A percentile compares a stretch with the other conserved stretches of the same genome.
Evolutionary conservation across 768 basidiomycete species (phyloP).

Genomic region (Leccinum variicolor): DNA sequence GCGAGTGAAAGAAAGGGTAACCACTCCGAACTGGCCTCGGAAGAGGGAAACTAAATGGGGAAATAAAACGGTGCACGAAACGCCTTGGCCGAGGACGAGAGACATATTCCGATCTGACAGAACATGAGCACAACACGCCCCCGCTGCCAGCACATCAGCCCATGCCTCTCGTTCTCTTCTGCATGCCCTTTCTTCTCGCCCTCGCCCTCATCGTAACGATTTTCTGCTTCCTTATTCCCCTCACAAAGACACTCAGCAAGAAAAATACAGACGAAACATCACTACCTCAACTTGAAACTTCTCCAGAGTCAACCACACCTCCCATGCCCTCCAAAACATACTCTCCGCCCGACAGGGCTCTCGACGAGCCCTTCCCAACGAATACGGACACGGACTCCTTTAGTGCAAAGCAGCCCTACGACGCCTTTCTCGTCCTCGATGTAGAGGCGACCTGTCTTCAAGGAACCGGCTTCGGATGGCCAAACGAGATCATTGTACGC

Average conservation of each 20-base stretch:
- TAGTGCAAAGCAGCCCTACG: slow-evolving; percentile 49
- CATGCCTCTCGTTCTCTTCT: slow-evolving; percentile 7
- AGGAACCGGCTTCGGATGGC: slow-evolving; percentile 71
- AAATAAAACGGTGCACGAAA: slow-evolving; percentile 3
- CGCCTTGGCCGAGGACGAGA: background rate
- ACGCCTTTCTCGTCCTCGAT: slow-evolving; percentile 84
- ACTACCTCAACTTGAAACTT: background rate
- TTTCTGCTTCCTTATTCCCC: slow-evolving; percentile 1
- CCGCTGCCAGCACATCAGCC: slow-evolving; percentile 1
- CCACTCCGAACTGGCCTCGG: background rate
- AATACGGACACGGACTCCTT: slow-evolving; percentile 10
- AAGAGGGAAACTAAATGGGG: slow-evolving; percentile 7
- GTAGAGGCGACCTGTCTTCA: slow-evolving; percentile 80
- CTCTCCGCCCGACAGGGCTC: slow-evolving; percentile 4
- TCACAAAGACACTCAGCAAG: background rate
- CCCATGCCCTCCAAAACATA: slow-evolving; percentile 21
- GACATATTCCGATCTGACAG: slow-evolving; percentile 7
- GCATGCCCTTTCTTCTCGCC: slow-evolving; percentile 9
- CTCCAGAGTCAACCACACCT: background rate
- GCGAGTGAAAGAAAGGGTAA: background rate
- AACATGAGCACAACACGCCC: slow-evolving; percentile 30
- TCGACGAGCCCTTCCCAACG: slow-evolving; percentile 2
- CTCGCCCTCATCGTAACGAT: slow-evolving; percentile 7
- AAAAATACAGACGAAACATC: background rate
- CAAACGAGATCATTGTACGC: slow-evolving; percentile 93